Base-by-base conservation (phyloP, 2,329 filamentous ascomycete species). In the Pseudogymnoascus sp. region DNA sequence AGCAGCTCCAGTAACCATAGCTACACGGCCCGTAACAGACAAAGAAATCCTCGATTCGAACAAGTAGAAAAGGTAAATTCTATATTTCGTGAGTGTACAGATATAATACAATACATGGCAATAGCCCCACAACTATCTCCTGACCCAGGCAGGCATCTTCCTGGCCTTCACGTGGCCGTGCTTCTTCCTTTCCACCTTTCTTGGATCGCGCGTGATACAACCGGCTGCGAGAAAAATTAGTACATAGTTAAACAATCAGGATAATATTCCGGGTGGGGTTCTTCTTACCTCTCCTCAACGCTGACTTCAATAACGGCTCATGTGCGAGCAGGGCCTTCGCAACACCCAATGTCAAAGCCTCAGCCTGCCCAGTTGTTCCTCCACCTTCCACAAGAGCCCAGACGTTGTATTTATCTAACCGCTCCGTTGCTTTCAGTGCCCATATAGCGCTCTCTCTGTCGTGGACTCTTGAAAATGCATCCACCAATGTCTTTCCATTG, bases 61-160 rank as follows among this genome's bases (percentile, higher is more conserved):
- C n/a, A 33, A 30, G 47, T 53, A 53, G 47, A 53, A 53, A 53
- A 33, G 28, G 47, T 53, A 53, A 53, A 53, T 53, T 53, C 25
- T 53, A 53, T 53, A 53, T 53, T 53, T 53, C 47, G 47, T 53
- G 47, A 53, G 47, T 53, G 47, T 58, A 58, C 57, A 58, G 57
- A 60, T 62, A 62, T 63, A 50, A 65, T 69, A 68, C 66, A 69
- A 65, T 68, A 69, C 65, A 65, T 67, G 67, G 71, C 66, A 70
- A 61, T 66, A 59, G 35, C 65, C 39, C 39, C 62, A n/a, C 41
- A 22, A 64, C 66, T 71, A 73, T 71, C 71, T 71, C 85, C 97
- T 97, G 82, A 97, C 92, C 94, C 95, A 99, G 70, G 94, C 84
- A 63, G 93, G 93, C 85, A 89, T 95, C 86, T 99, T 99, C 77